phyloP scores from a whole-genome alignment of 2,329 filamentous ascomycete species.

The Penicillium crustosum region DNA sequence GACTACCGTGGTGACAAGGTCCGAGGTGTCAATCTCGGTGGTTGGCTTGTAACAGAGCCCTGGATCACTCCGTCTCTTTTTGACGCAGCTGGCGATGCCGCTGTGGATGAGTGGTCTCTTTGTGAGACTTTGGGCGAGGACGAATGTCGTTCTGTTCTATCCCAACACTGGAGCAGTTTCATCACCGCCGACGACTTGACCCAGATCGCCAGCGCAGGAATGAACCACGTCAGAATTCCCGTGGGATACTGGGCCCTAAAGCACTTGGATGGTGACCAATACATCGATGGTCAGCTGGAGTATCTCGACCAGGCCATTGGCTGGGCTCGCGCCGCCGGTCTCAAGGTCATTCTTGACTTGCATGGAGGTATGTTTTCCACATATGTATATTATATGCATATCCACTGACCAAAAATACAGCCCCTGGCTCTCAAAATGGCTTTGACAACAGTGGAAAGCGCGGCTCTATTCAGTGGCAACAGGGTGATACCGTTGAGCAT shows the following conservation, averaged over 20 bases:
- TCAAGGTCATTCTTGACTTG: constrained; percentile 67
- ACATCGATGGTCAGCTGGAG: constrained; percentile 61
- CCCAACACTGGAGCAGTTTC: constrained; percentile 60
- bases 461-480: constrained; percentile 42
- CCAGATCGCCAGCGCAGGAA: constrained; percentile 55
- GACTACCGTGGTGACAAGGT: constrained; percentile 57
- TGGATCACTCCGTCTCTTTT: constrained; percentile 66
- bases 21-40: constrained; percentile 65
- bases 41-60: constrained; percentile 64
- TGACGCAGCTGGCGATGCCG: constrained; percentile 48
- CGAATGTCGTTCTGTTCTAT: constrained; percentile 49
- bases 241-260: constrained; percentile 66
- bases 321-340: constrained; percentile 58
- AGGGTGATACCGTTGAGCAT: constrained; percentile 35
- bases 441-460: constrained; percentile 64
- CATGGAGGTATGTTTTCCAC: constrained; percentile 57
- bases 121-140: constrained; percentile 51
- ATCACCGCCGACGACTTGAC: constrained; percentile 57
- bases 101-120: constrained; percentile 60
- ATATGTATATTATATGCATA: neutral
- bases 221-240: constrained; percentile 66
- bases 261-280: constrained; percentile 57
- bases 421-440: constrained; percentile 64
- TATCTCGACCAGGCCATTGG: constrained; percentile 58
- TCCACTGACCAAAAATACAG: constrained; percentile 29